These are phyloP conservation scores for Aspergillus carbonarius DNA, from an alignment of 2,329 filamentous ascomycete genomes.

Conservation along the genomic window DNA sequence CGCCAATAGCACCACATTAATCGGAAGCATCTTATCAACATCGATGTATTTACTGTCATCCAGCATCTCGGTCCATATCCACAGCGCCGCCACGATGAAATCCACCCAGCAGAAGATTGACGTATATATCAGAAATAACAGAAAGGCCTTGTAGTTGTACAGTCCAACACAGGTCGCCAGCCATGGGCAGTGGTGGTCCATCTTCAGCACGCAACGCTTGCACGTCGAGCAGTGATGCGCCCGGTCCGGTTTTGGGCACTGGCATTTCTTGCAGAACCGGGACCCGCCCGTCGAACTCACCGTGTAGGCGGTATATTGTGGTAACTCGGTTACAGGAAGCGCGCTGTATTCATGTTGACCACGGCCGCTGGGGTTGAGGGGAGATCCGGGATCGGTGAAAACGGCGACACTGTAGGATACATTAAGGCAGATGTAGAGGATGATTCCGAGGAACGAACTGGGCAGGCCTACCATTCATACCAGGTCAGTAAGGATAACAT, in stretches of 20 bases:
- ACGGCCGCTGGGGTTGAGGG: conserved; percentile 38
- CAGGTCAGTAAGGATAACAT: no score
- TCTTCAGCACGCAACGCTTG: conserved; percentile 91
- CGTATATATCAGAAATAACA: conserved; percentile 88
- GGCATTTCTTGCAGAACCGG: conserved; percentile 96
- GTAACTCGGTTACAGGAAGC: conserved; percentile 69
- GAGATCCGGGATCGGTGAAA: conserved; percentile 82
- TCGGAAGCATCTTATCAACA: conserved; percentile 64
- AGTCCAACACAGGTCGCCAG: conserved; percentile 92
- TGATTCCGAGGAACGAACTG: conserved; percentile 63
- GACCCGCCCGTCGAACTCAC: conserved; percentile 87
- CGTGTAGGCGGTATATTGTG: conserved; percentile 72
- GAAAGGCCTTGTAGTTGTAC: conserved; percentile 91
- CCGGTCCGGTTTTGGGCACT: conserved; percentile 89
- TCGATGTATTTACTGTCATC: conserved; percentile 69
- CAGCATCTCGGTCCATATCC: conserved; percentile 83
- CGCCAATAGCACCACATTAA: conserved; percentile 86
- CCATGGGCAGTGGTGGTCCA: conserved; percentile 99
- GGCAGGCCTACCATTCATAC: conserved; percentile 27
- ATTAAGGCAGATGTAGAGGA: conserved; percentile 76
- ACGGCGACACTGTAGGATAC: conserved; percentile 90
- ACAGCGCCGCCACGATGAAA: conserved; percentile 73
- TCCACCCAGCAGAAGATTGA: conserved; percentile 79
- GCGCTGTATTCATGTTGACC: conserved; percentile 64
- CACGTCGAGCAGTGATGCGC: conserved; percentile 97